These are phyloP conservation scores for Neurospora sp. DNA, from an alignment of 495 filamentous ascomycete species.

Conservation along the genomic window DNA sequence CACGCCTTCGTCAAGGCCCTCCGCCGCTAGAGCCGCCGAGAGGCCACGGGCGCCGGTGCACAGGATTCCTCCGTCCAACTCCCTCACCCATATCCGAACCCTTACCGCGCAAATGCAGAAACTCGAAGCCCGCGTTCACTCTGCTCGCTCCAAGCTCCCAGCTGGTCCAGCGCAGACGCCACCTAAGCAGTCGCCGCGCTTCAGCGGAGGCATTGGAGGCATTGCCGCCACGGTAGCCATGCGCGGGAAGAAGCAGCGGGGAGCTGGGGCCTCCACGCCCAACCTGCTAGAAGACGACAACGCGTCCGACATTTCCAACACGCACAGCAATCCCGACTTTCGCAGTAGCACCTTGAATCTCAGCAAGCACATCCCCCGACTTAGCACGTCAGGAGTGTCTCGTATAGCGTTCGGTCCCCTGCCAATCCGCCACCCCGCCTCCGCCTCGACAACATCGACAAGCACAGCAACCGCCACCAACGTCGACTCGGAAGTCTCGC, in stretches of 20 bases:
- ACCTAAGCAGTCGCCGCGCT: constrained; percentile 67
- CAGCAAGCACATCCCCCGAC: constrained; percentile 38
- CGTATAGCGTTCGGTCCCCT: constrained; percentile 43
- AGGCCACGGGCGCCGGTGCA: constrained; percentile 24
- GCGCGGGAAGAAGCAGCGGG: constrained; percentile 57
- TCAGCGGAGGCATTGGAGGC: constrained; percentile 41
- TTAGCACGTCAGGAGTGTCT: constrained; percentile 42
- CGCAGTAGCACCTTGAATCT: constrained; percentile 27
- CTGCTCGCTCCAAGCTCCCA: constrained; percentile 85
- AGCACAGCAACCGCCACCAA: constrained; percentile 5
- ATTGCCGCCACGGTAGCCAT: constrained; percentile 71
- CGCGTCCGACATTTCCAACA: constrained; percentile 16
- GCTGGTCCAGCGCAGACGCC: constrained; percentile 61
- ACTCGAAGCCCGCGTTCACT: constrained; percentile 85
- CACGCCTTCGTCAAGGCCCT: constrained; percentile 23
- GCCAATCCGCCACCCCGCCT: constrained; percentile 34
- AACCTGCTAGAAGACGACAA: constrained; percentile 37
- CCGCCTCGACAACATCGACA: neutral
- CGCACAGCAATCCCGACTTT: constrained; percentile 19
- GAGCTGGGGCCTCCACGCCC: constrained; percentile 50
- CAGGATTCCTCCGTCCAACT: constrained; percentile 65
- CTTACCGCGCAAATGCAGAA: constrained; percentile 95
- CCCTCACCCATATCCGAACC: constrained; percentile 82
- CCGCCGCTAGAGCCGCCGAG: constrained; percentile 2
- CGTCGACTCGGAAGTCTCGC: constrained; percentile 31